Conservation (phyloP, 2,329 filamentous ascomycete genomes). For the Colletotrichum abscissum region DNA sequence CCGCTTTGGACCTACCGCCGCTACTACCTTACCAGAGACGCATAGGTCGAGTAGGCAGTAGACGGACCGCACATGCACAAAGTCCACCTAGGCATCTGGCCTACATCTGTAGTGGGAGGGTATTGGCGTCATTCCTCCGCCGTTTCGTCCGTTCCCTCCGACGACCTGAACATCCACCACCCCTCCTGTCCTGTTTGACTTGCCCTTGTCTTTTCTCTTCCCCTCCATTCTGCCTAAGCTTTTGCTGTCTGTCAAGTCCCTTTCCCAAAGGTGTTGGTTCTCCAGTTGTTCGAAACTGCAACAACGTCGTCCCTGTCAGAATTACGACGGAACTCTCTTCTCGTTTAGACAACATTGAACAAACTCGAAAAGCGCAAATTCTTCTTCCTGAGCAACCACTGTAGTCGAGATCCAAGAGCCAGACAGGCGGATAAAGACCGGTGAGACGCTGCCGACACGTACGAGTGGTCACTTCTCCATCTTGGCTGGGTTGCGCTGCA, state of each 20-base stretch:
- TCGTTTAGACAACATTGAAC: neutral
- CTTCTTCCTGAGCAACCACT: neutral
- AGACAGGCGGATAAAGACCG: neutral
- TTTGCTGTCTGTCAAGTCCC: neutral
- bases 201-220: neutral
- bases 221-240: slow-evolving; percentile 4
- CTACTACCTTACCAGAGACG: neutral
- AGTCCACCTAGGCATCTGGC: slow-evolving; percentile 3
- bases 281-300: neutral
- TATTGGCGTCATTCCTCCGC: slow-evolving; percentile 32
- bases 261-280: neutral
- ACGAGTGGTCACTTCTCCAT: slow-evolving; percentile 2
- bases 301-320: neutral
- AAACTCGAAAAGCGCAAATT: too few species aligned
- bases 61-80: slow-evolving; percentile 10
- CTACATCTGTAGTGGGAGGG: neutral
- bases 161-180: slow-evolving; percentile 14
- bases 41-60: neutral
- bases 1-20: neutral
- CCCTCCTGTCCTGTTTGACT: slow-evolving; percentile 8
- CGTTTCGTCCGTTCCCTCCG: slow-evolving; percentile 35
- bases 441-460: slow-evolving; percentile 5
- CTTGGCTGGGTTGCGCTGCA: slow-evolving; percentile 21
- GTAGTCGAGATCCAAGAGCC: neutral
- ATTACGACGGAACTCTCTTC: neutral